A percentile compares a stretch with the other conserved stretches of the same genome.
phyloP scores from a whole-genome alignment of 2,329 filamentous ascomycete species.

The Penicillium sclerotiorum region DNA sequence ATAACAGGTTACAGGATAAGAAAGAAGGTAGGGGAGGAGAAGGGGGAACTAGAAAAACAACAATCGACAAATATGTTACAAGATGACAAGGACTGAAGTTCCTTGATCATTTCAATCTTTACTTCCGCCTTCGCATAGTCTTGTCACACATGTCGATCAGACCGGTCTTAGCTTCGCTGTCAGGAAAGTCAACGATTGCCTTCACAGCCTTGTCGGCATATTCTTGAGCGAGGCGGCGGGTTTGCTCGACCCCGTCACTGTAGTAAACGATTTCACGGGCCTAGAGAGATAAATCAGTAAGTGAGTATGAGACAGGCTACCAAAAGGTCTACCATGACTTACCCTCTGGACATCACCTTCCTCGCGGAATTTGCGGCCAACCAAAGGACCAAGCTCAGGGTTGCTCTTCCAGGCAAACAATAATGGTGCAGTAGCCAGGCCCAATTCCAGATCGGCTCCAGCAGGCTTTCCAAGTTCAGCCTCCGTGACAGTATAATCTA shows the following conservation, averaged over 20 bases:
- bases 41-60: conserved; percentile 2
- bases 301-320: background rate
- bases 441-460: conserved; percentile 89
- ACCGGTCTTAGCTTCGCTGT: conserved; percentile 92
- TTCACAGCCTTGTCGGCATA: conserved; percentile 86
- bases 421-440: conserved; percentile 88
- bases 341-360: conserved; percentile 86
- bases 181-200: conserved; percentile 81
- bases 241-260: conserved; percentile 89
- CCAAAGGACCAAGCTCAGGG: conserved; percentile 79
- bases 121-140: conserved; percentile 87
- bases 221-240: conserved; percentile 83
- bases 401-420: conserved; percentile 94
- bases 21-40: background rate
- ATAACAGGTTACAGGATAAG: background rate
- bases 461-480: conserved; percentile 90
- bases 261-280: conserved; percentile 81
- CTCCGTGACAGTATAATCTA: conserved; percentile 89
- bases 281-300: conserved; percentile 51
- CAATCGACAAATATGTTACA: conserved; percentile 24
- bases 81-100: conserved; percentile 2
- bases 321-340: conserved; percentile 36
- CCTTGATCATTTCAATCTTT: conserved; percentile 11
- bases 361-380: conserved; percentile 84
- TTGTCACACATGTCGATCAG: conserved; percentile 93